Evolutionary conservation across 106 monocot species (phyloP).

Genomic region (Narthecium ossifragum): DNA sequence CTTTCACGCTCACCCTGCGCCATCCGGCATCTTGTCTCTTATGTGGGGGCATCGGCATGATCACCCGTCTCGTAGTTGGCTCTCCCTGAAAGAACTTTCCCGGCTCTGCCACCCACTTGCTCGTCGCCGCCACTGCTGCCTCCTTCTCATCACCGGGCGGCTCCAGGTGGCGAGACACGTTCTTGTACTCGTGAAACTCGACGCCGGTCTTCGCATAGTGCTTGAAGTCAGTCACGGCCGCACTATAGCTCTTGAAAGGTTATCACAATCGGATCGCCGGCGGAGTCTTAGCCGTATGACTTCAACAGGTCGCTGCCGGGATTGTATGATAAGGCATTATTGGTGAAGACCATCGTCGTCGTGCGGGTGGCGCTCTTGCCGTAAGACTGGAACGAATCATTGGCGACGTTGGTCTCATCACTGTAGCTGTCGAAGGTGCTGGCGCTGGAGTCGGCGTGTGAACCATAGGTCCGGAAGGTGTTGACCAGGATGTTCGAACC

Average conservation of each 20-base stretch:
- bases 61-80: constrained; percentile 23
- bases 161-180: too few relatives aligned
- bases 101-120: constrained; percentile 67
- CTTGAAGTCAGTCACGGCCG: constrained; percentile 17
- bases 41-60: constrained; percentile 86
- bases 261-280: constrained; percentile 39
- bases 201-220: constrained; percentile 30
- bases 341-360: constrained; percentile 36
- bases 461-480: constrained; percentile 36
- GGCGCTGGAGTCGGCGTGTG: constrained; percentile 21
- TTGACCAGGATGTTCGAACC: constrained; percentile 58
- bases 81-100: constrained; percentile 90
- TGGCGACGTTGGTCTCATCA: constrained; percentile 74
- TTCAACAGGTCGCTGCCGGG: constrained; percentile 65
- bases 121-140: too few relatives aligned
- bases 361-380: constrained; percentile 34
- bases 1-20: too few relatives aligned
- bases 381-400: constrained; percentile 74
- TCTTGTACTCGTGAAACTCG: constrained; percentile 37
- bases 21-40: constrained; percentile 55
- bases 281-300: constrained; percentile 41
- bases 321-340: constrained; percentile 76
- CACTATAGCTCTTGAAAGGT: constrained; percentile 62
- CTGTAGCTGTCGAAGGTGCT: constrained; percentile 60
- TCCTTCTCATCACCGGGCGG: too few relatives aligned